Base-by-base conservation (phyloP, 805 yeast species). In the Schizosaccharomyces octosporus region DNA sequence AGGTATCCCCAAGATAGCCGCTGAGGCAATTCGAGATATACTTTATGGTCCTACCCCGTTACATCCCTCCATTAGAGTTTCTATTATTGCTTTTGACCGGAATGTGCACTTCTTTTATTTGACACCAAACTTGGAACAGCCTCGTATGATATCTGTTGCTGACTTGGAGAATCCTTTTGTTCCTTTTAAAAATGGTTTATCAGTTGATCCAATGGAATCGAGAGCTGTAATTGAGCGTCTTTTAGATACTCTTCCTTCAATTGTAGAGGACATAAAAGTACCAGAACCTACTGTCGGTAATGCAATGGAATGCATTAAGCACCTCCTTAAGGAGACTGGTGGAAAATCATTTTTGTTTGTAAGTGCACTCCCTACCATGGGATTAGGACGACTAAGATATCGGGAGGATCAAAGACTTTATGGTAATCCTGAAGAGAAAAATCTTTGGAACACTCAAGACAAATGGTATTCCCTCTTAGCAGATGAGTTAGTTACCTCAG, bases 101-200 rank as follows among this genome's bases (percentile, higher is more conserved):
- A 74, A 76, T 31, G 66, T 90, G 32, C 87, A 83, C 62, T 86
- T 86, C 70, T 87, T 80, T 71, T 83, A 87, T 66, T 73, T 89
- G 64, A 74, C 78, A 19, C 75, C 84, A 0, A 71, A 64, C 48
- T 51, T 81, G 43, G 81, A 80, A 19, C 76, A 79, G 58, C 77
- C 87, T 2, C 78, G 77, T 55, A 76, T 83, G 62, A 75, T 80
- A 42, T 74, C 85, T 7, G 79, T 85, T 27, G 75, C 82, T 9
- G 97, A 88, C 67, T 69, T 86, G 36, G 81, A 78, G 4, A 89
- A 84, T 51, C 84, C 89, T 4, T 87, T 88, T 66, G 73, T 88
- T n/a, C 97, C 97, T 2, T 76, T 88, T 64, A 73, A 73, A 62
- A 76, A 76, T 1, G 96, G 96, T 0, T 71, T 88, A 39, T 88